A percentile compares a stretch with the other conserved stretches of the same genome.
Evolutionary conservation across 352 stramenopile genomes (phyloP).

Genomic region (Pythium aquatile): DNA sequence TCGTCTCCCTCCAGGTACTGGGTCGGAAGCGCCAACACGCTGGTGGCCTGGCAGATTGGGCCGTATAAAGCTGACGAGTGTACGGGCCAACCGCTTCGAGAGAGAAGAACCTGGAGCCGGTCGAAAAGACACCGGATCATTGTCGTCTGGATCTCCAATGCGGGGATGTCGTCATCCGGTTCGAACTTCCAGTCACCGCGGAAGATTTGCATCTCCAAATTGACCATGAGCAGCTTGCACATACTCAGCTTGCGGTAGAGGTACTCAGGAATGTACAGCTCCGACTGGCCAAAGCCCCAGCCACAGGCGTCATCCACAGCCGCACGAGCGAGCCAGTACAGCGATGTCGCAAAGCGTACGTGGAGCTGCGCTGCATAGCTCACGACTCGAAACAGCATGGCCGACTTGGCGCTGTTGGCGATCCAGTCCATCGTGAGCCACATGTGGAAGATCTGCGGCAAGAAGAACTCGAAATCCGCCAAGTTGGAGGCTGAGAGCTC

Average conservation of each 20-base stretch:
- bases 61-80: conserved; percentile 29
- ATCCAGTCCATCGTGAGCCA: conserved; percentile 81
- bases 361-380: conserved; percentile 71
- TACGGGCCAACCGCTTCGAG: neutral
- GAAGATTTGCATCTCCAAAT: conserved; percentile 80
- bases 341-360: conserved; percentile 70
- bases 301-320: conserved; percentile 79
- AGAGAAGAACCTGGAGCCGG: conserved; percentile 49
- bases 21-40: conserved; percentile 39
- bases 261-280: conserved; percentile 72
- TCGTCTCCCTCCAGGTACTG: conserved; percentile 45
- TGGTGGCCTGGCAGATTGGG: conserved; percentile 58
- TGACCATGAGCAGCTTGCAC: conserved; percentile 81
- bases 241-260: conserved; percentile 77
- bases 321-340: conserved; percentile 80
- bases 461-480: conserved; percentile 83
- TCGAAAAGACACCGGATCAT: conserved; percentile 72
- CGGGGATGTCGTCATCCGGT: conserved; percentile 61
- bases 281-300: conserved; percentile 77
- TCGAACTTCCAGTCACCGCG: conserved; percentile 59
- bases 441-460: conserved; percentile 82
- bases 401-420: conserved; percentile 72
- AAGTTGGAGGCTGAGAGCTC: conserved; percentile 59
- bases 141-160: conserved; percentile 48
- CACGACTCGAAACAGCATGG: conserved; percentile 70